Base-by-base conservation (phyloP, 805 yeast species). In the Yamadazyma phyllophila region DNA sequence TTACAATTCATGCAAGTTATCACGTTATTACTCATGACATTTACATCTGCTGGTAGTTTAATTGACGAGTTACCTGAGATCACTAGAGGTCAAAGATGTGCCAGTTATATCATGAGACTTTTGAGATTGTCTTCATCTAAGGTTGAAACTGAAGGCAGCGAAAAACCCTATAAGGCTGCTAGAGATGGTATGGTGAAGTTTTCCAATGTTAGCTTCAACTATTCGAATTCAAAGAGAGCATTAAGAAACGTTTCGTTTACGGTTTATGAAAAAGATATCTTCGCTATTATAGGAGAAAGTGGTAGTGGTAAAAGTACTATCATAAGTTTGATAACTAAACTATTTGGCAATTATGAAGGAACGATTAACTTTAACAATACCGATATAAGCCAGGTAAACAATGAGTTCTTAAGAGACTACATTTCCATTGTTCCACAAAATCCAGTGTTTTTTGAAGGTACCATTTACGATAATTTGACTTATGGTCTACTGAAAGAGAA, bases 231-330 rank as follows among this genome's bases (percentile, higher is more conserved):
- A 1, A 61, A 65, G 2, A 47, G 49, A 5, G 45, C 45, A 2
- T 67, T 85, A 27, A 62, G 66, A 1, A 54, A 73, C 26, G 53
- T 86, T 6, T 61, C 63, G 8, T 65, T 85, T 27, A 36, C 47
- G 0, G 59, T 91, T 1, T 26, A 56, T 0, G 54, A 65, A 9
- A 77, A 79, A 14, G 78, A 80, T 45, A 68, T 78, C 0, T 69
- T 85, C 15, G 94, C 88, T 0, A 62, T 94, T 1, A 79, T 83
- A 2, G 99, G 99, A 0, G 81, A 78, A 30, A 88, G 97, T 1
- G 99, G 99, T 0, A 77, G 85, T 11, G 99, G 99, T 0, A 94
- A 94, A 62, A 85, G 97, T 0, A 89, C 98, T 0, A 50, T 92
- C 1, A 64, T 81, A 0, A 68, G 74, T 1, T 54, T 91, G 10